Evolutionary conservation across 108 stramenopile species (phyloP).

Genomic region (Ochromonas danica): DNA sequence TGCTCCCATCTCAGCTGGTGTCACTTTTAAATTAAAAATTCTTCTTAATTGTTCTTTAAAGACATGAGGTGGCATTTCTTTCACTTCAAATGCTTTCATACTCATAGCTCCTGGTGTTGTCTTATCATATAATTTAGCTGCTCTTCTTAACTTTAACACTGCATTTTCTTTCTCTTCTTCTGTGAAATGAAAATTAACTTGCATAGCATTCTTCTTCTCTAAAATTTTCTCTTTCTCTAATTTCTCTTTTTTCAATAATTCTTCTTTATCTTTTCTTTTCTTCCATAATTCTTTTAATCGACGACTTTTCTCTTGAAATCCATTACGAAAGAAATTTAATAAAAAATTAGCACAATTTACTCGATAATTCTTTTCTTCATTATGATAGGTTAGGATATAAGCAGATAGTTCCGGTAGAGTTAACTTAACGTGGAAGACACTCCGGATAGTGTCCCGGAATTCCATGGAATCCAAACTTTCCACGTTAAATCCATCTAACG

Average conservation of each 20-base stretch:
- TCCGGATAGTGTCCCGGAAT: background rate
- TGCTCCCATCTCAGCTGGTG: constrained; percentile 23
- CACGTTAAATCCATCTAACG: background rate
- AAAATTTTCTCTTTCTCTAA: background rate
- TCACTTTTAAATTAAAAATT: constrained; percentile 26
- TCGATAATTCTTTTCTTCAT: background rate
- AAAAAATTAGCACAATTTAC: constrained; percentile 21
- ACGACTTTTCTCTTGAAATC: constrained; percentile 7
- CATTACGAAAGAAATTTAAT: constrained; percentile 24
- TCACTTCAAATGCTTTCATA: constrained; percentile 35
- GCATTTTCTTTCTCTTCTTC: constrained; percentile 6
- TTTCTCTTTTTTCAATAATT: constrained; percentile 1
- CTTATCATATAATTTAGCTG: constrained; percentile 30
- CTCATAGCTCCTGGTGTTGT: constrained; percentile 18
- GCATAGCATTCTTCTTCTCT: background rate
- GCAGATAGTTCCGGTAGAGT: constrained; percentile 24
- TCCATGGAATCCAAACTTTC: background rate
- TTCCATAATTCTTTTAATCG: background rate
- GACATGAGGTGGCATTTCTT: background rate
- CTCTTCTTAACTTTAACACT: constrained; percentile 1
- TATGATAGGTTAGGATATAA: too few relatives aligned
- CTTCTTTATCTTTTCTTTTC: background rate
- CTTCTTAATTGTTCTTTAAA: constrained; percentile 29
- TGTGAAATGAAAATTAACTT: constrained; percentile 30
- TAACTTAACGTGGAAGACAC: constrained; percentile 2